Base-by-base conservation (phyloP, 2,329 filamentous ascomycete genomes). In the Chaetomium strumarium region DNA sequence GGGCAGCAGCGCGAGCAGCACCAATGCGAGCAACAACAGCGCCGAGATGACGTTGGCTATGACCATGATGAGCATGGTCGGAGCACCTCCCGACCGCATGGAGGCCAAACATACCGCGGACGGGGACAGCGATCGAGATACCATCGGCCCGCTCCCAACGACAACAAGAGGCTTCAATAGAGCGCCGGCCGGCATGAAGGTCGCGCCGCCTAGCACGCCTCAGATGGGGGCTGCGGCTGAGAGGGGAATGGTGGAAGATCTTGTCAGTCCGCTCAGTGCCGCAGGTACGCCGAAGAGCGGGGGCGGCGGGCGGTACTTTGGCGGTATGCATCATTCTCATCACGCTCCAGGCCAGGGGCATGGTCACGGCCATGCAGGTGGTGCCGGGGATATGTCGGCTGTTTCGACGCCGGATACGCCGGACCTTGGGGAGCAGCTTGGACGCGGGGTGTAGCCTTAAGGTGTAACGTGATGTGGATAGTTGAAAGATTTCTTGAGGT, bases 1-100 rank as follows among this genome's bases (percentile, higher is more conserved):
- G 10, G 62, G 64, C 5, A 65, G 62, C 51, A 64, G 57, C 24
- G 60, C 60, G 0, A 61, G 55, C 42, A 61, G 55, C 55, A 39
- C 40, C 14, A 48, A 38, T 13, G 44, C 51, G 11, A 44, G 39
- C 17, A 40, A 38, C 11, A 41, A 51, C 13, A 37, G 14, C 3
- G 34, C 34, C 10, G 34, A n/a, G 3, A 45, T 40, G 48, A 51
- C 48, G 38, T n/a, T 46, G n/a, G 43, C 38, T 7, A 43, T 31
- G 38, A 42, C 44, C 13, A 13, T 43, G 20, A 16, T 14, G 16
- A 40, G 17, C 9, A 34, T 8, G 31, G 14, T 17, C 9, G n/a
- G n/a, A n/a, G n/a, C 29, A 5, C 5, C 17, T 6, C 11, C 24
- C 3, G 41, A 16, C 5, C n/a, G 41, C 9, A 51, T 24, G 8